phyloP scores from a whole-genome alignment of 176 grass and related monocot species.

The Eragrostis curvula region DNA sequence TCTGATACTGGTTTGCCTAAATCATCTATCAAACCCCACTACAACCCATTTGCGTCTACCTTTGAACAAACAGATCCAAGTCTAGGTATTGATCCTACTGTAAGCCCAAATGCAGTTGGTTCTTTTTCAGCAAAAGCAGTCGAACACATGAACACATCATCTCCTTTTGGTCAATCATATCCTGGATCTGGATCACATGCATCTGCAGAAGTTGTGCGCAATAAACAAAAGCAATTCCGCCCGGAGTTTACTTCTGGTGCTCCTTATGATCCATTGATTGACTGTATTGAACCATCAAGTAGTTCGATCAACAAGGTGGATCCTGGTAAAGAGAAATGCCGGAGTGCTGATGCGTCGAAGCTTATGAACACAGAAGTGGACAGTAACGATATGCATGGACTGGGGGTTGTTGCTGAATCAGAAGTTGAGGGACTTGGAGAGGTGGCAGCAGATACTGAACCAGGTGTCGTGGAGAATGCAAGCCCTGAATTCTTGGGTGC shows the following conservation, averaged over 20 bases:
- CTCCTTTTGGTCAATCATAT: constrained; percentile 51
- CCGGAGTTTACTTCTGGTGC: constrained; percentile 47
- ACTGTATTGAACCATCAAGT: constrained; percentile 90
- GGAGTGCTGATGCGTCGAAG: constrained; percentile 46
- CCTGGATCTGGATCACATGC: constrained; percentile 50
- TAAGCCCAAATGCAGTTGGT: constrained; percentile 48
- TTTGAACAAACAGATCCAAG: constrained; percentile 73
- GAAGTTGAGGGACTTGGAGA: constrained; percentile 84
- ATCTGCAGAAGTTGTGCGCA: constrained; percentile 45
- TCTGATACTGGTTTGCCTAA: constrained; percentile 58
- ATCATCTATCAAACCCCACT: constrained; percentile 81
- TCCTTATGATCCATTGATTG: constrained; percentile 86
- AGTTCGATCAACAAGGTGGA: constrained; percentile 69
- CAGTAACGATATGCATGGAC: constrained; percentile 55
- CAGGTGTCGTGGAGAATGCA: constrained; percentile 78
- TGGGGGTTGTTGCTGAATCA: constrained; percentile 62
- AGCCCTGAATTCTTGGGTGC: constrained; percentile 73
- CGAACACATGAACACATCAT: constrained; percentile 33
- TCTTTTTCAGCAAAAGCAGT: constrained; percentile 54
- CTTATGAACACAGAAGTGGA: constrained; percentile 59
- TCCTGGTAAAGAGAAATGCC: constrained; percentile 56
- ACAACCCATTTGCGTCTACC: constrained; percentile 98
- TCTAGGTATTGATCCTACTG: constrained; percentile 46
- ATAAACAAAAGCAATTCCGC: constrained; percentile 44
- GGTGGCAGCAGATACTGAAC: constrained; percentile 73